phyloP scores from a whole-genome alignment of 768 basidiomycete genomes.

The Mycena capillaripes region DNA sequence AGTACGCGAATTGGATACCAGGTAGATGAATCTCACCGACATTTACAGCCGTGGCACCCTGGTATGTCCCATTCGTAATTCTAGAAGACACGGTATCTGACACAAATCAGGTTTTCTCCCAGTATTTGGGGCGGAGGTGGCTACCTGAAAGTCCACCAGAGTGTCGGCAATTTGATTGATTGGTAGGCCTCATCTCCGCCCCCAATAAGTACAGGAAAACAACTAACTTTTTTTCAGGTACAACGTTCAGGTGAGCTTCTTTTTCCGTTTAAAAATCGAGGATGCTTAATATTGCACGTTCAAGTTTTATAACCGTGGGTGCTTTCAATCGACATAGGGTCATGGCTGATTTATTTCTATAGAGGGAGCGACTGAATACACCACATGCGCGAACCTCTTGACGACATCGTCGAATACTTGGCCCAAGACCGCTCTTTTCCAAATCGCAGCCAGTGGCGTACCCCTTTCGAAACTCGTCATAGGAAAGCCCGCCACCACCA shows the following conservation, averaged over 20 bases:
- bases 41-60: conserved; percentile 61
- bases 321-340: background rate
- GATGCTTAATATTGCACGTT: background rate
- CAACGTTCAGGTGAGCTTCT: conserved; percentile 60
- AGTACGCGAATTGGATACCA: conserved; percentile 32
- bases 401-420: conserved; percentile 60
- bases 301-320: conserved; percentile 57
- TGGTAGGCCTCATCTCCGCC: too few relatives aligned
- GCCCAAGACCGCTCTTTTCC: conserved; percentile 61
- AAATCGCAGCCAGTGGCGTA: conserved; percentile 61
- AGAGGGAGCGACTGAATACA: conserved; percentile 73
- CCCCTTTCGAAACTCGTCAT: conserved; percentile 67
- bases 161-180: conserved; percentile 72
- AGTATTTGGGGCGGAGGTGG: conserved; percentile 61
- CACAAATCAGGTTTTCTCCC: conserved; percentile 56
- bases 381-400: conserved; percentile 71
- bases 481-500: conserved; percentile 64
- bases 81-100: background rate
- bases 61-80: conserved; percentile 47
- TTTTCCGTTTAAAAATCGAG: conserved; percentile 36
- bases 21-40: background rate
- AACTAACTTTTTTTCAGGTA: too few relatives aligned
- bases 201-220: too few relatives aligned
- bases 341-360: background rate
- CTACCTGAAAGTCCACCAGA: conserved; percentile 66